Evolutionary conservation across 148 eudicot genomes (phyloP), one percentile per base, ranked within the genome.

Genomic region (Tetragonia tetragonoides): DNA sequence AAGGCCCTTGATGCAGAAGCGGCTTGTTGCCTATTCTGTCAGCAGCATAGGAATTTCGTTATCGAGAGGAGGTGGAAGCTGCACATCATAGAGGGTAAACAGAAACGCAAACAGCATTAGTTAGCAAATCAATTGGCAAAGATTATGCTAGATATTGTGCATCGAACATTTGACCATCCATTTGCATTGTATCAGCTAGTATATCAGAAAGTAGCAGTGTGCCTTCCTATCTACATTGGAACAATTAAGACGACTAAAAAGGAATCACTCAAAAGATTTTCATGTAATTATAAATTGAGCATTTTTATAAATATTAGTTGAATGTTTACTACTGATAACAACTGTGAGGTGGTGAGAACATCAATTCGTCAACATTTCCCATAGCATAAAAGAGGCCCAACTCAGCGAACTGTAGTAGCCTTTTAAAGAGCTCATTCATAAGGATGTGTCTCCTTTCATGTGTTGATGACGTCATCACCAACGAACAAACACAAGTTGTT

Each of bases 31-130:
- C 83, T 90, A 92, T 39, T 92, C 92, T 0, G 93, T 92, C 49
- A 90, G 49, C 18, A 92, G 84, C 89, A 88, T 87, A 20, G 80
- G 84, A 49, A 89, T 75, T 15, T 89, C 90, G 12, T 74, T 72
- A 78, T 83, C 86, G 1, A 78, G 37, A 8, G 86, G 72, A 78
- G 88, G 77, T 65, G 88, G 88, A 79, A 89, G 87, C 90, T 89
- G 90, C 82, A 87, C 37, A 79, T 39, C 51, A 65, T 12, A 64
- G 40, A 79, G 34, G 44, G 34, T 9, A 38, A 14, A 57, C 53
- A 77, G 21, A 46, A 57, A 0, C 40, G 66, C 12, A 60, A 23
- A 68, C 28, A 39, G 0, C 24, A 76, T 12, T 28, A 57, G 61
- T 42, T 18, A 28, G 24, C 17, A 18, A 44, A 64, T 15, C 65